Base-by-base conservation (phyloP, 169 alveolate species). In the Eimeria sp. region DNA sequence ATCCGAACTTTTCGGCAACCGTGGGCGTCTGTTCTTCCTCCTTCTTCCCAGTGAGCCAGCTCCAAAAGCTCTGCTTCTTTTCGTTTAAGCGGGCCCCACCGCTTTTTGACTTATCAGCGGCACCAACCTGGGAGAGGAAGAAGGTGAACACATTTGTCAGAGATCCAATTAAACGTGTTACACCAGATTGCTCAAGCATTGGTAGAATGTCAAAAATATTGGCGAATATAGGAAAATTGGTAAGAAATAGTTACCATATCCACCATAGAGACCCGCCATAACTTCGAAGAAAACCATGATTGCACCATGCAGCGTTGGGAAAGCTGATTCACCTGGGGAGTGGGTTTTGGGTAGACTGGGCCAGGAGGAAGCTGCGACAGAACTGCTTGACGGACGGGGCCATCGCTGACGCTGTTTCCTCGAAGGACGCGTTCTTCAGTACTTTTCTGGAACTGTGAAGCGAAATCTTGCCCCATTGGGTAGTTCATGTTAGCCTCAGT, bases 31-130 rank as follows among this genome's bases (percentile, higher is more conserved):
- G 67, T 16, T 93, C 96, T 90, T 97, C 97, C 61, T 75, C 95
- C 65, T 95, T 70, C 83, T 97, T 70, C 9, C 97, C 96, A 65
- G 92, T 94, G 34, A 96, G 97, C 96, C 97, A 97, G 95, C 94
- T 93, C 97, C 97, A 97, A 43, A 92, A 95, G 63, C 97, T 95
- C 18, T 86, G 95, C 80, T 92, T 96, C 63, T 94, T 94, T 34
- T 96, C 96, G 73, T 73, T 95, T 30, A 91, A 67, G 30, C 89
- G 70, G 72, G 92, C 97, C 58, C 76, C 73, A 61, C 89, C 57
- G 83, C 89, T 86, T 40, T 82, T 61, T 3, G 75, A 83, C 92
- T 63, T 45, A n/a, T 92, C 97, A 25, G 96, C 4, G 30, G 80
- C 78, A 57, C 84, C 73, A 13, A 73, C 90, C 91, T 90, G 51